phyloP scores from a whole-genome alignment of 805 yeast species.

The Saccharomycopsis olivae region DNA sequence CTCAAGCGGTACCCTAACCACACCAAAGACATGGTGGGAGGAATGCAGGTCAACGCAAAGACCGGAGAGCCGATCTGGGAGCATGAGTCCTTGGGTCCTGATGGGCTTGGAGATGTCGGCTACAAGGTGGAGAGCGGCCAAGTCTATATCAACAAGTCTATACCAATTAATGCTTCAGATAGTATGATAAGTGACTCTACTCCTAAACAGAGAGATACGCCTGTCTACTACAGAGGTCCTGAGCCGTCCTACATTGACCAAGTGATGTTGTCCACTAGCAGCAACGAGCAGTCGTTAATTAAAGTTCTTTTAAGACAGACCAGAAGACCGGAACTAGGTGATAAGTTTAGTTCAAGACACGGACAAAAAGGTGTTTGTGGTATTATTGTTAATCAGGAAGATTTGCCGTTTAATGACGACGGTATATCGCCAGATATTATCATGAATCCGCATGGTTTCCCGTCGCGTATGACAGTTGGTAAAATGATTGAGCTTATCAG shows the following conservation, averaged over 20 bases:
- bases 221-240: conserved; percentile 87
- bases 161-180: conserved; percentile 79
- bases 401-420: conserved; percentile 86
- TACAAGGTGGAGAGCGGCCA: conserved; percentile 85
- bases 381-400: conserved; percentile 94
- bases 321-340: conserved; percentile 95
- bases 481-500: conserved; percentile 94
- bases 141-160: conserved; percentile 85
- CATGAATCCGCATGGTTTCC: conserved; percentile 99
- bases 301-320: conserved; percentile 91
- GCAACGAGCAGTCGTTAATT: conserved; percentile 87
- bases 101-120: conserved; percentile 96
- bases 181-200: conserved; percentile 31
- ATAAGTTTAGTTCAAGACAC: conserved; percentile 93
- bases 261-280: conserved; percentile 94
- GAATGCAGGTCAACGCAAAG: conserved; percentile 74
- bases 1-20: conserved; percentile 90
- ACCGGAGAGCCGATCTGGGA: conserved; percentile 74
- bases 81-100: conserved; percentile 81
- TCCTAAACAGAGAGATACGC: conserved; percentile 75
- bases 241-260: conserved; percentile 94
- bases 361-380: conserved; percentile 99
- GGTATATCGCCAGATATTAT: conserved; percentile 93
- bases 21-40: conserved; percentile 82
- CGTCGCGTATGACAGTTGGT: conserved; percentile 99